Conservation (phyloP, 1,284 basidiomycete genomes). For the Sporisorium reilianum region DNA sequence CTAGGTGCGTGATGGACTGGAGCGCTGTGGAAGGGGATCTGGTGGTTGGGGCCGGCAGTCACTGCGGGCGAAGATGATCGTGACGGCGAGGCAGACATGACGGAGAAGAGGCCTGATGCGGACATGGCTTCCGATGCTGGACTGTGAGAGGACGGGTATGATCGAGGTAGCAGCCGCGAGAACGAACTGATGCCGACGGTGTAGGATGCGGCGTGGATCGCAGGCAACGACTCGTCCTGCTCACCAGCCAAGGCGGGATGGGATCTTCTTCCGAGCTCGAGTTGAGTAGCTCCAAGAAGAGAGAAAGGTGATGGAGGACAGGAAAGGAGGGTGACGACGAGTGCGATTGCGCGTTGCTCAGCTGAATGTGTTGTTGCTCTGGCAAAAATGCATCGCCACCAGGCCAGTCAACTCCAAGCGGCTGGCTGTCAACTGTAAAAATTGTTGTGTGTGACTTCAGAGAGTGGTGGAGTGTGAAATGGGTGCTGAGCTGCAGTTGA, state of each 20-base stretch:
- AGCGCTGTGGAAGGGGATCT: conserved; percentile 56
- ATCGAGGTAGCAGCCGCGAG: no score
- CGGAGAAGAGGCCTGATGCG: conserved; percentile 28
- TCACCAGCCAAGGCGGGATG: not conserved
- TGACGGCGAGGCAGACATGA: conserved; percentile 47
- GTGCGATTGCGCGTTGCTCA: not conserved
- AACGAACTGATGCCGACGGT: not conserved
- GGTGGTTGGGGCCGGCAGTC: conserved; percentile 40
- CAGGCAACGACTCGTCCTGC: not conserved
- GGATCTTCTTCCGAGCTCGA: conserved; percentile 2
- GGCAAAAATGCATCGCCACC: not conserved
- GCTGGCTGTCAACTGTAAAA: not conserved
- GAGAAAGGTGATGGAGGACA: not conserved
- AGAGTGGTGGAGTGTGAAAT: conserved; percentile 1
- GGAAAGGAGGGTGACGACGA: conserved; percentile 5
- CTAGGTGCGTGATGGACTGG: conserved; percentile 56
- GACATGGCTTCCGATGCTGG: conserved; percentile 18
- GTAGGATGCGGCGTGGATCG: conserved; percentile 1
- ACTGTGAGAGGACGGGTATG: not conserved
- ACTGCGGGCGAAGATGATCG: conserved; percentile 49
- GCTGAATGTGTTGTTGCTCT: conserved; percentile 6
- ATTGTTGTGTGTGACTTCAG: conserved; percentile 5
- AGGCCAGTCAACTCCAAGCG: conserved; percentile 1
- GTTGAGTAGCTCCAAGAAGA: not conserved
- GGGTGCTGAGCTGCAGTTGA: not conserved